Evolutionary conservation across 2,329 filamentous ascomycete genomes (phyloP), one percentile per base, ranked within the genome.

Genomic region (Xenosphaeropsis pyriputrescens): DNA sequence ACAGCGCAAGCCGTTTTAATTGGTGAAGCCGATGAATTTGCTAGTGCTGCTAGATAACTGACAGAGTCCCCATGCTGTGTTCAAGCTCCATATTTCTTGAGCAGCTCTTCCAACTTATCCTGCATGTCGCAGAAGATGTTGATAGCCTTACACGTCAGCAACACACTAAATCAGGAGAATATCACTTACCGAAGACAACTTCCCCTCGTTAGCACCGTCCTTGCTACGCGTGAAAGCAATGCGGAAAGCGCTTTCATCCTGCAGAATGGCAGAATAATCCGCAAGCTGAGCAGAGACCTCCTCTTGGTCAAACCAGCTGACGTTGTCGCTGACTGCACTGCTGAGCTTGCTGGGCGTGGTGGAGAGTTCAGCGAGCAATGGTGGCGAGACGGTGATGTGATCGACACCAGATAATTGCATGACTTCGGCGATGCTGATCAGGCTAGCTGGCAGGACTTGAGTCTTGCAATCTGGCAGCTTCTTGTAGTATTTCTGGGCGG

Each of bases 81-180:
- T 37, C n/a, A 37, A 14, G 15, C 35, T 5, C 15, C 18, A 37
- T 15, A 6, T 22, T 31, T n/a, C 19, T 15, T 17, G 43, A 53
- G 45, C 43, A 52, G 42, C 1, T 3, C 56, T 45, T 72, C 69
- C 33, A 75, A 45, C 39, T 61, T 62, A 8, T 67, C 59, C 49
- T 75, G 70, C 52, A 69, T 68, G 38, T 70, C 65, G 35, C 59
- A 64, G 51, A 75, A 75, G 38, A 71, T 72, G 45, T 72, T 70
- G 35, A 75, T 65, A 7, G 71, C 71, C 54, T 32, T 6, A 26
- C 12, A 26, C 22, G 22, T 26, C 8, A 26, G 22, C 12, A 6
- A 26, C 22, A 11, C 8, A 26, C 22, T 26, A 11, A 9, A 26
- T 26, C 22, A 26, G 12, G 22, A 26, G 22, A 26, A 26, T 26